Evolutionary conservation across 202 grass and related monocot genomes (phyloP).

Genomic region (Cymbopogon flexuosus): DNA sequence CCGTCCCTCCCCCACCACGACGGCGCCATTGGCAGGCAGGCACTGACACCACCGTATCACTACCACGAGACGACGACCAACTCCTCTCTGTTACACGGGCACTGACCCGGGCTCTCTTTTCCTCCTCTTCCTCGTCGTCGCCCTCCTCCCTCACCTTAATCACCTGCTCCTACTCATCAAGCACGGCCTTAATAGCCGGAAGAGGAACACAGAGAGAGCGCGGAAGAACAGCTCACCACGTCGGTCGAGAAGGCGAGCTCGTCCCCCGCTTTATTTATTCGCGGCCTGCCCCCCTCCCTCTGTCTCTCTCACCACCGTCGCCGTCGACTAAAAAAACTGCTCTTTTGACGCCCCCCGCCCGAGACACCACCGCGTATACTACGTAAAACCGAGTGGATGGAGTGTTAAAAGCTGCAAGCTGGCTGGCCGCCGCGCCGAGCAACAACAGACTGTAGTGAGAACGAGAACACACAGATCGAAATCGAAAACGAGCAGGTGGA

Average conservation of each 20-base stretch:
- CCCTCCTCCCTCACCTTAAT: not conserved
- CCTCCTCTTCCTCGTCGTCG: not conserved
- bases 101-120: not conserved
- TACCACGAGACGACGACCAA: no score
- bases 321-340: constrained; percentile 14
- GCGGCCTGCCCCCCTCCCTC: not conserved
- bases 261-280: constrained; percentile 43
- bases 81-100: not conserved
- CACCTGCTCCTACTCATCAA: constrained; percentile 17
- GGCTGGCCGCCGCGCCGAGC: no score
- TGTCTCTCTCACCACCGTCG: constrained; percentile 8
- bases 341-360: constrained; percentile 14
- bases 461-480: no score
- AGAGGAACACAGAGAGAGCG: not conserved
- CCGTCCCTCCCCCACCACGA: constrained; percentile 48
- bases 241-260: constrained; percentile 30
- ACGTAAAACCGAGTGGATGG: not conserved
- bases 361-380: not conserved
- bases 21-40: constrained; percentile 42
- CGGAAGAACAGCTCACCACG: constrained; percentile 55
- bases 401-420: not conserved
- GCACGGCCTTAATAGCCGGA: constrained; percentile 37
- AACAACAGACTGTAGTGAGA: no score
- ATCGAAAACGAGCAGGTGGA: no score
- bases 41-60: not conserved